Conservation (phyloP, 176 grass and related monocot species). For the Olyra latifolia region DNA sequence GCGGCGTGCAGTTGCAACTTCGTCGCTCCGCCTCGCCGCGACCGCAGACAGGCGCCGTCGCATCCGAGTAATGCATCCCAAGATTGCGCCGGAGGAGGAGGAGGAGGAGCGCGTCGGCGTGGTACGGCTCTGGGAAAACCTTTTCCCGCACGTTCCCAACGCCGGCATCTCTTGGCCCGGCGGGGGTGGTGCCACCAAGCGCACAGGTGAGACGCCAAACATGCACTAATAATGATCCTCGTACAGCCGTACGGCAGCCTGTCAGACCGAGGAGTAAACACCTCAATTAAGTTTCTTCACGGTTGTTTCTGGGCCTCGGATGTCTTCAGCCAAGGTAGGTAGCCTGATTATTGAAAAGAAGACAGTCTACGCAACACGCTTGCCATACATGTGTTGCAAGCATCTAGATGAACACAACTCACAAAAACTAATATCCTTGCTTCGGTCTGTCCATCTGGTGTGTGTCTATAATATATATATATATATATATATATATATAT, state of each 20-base stretch:
- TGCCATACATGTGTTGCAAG: neutral
- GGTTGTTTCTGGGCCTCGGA: neutral
- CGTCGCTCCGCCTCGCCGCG: neutral
- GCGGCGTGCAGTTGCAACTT: neutral
- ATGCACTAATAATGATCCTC: neutral
- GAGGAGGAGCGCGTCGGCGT: neutral
- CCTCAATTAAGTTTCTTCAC: neutral
- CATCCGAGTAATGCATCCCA: neutral
- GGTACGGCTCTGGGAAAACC: neutral
- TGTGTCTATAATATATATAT: no score
- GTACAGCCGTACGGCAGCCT: neutral
- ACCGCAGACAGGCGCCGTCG: neutral
- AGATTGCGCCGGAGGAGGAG: neutral
- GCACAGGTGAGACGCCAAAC: neutral
- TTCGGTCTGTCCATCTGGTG: neutral
- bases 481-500: no score
- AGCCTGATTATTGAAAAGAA: neutral
- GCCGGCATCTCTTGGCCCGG: neutral
- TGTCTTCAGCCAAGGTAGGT: neutral
- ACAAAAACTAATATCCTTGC: neutral
- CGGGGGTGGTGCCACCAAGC: neutral
- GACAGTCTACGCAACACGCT: neutral
- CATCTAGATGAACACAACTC: neutral
- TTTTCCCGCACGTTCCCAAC: neutral
- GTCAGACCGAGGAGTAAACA: neutral